Percentiles rank a stretch among this genome's conserved stretches.
These are phyloP conservation scores for Clavispora phyllophila DNA, from an alignment of 805 yeast genomes.

Conservation along the genomic window DNA sequence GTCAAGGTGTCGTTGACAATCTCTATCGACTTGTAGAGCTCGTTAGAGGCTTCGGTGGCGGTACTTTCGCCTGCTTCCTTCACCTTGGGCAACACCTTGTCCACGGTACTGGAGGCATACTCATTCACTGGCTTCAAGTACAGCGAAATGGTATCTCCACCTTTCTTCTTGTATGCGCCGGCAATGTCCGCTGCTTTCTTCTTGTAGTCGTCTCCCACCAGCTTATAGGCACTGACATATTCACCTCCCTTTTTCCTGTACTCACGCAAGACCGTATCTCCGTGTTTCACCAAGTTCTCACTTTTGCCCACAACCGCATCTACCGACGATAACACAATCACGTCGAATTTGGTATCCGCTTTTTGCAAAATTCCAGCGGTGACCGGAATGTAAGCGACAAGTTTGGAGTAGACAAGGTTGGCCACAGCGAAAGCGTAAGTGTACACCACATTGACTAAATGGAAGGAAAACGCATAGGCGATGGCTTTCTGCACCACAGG, in stretches of 20 bases:
- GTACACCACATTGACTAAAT: constrained; percentile 20
- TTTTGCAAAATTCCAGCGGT: constrained; percentile 15
- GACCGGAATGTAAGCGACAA: constrained; percentile 18
- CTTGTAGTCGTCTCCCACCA: constrained; percentile 7
- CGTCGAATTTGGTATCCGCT: constrained; percentile 21
- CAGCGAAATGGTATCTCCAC: constrained; percentile 11
- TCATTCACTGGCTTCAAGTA: constrained; percentile 24
- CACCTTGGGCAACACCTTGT: constrained; percentile 24
- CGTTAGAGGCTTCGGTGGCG: constrained; percentile 14
- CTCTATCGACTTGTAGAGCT: constrained; percentile 17
- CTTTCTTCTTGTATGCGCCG: constrained; percentile 7
- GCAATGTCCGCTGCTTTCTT: constrained; percentile 7
- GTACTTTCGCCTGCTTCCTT: constrained; percentile 10
- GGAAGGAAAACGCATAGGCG: constrained; percentile 22
- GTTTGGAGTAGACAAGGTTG: constrained; percentile 18
- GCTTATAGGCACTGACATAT: constrained; percentile 7
- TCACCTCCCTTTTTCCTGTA: constrained; percentile 5
- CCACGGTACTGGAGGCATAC: constrained; percentile 21
- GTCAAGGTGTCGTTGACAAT: constrained; percentile 18
- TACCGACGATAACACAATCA: constrained; percentile 18
- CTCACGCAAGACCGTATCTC: neutral
- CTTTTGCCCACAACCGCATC: constrained; percentile 14
- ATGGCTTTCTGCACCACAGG: constrained; percentile 20
- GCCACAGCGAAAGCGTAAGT: constrained; percentile 19
- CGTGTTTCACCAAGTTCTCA: neutral